Percentiles rank a stretch among this genome's conserved stretches.
Conservation (phyloP, 1,284 basidiomycete genomes). For the Marasmius sp. region DNA sequence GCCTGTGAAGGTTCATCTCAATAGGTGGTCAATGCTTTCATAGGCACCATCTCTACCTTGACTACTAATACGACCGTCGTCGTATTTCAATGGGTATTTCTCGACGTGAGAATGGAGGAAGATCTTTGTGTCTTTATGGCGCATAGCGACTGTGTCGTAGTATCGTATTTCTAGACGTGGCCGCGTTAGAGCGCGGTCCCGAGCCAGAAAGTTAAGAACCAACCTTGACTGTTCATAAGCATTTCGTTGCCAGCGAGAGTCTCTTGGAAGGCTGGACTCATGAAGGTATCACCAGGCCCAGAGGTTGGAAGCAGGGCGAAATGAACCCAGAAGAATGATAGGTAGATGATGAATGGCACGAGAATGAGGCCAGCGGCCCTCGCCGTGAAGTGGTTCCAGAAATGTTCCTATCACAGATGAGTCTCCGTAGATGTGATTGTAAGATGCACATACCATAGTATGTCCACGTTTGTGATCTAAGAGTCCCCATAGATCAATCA, state of each 20-base stretch:
- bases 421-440: not conserved
- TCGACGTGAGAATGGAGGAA: constrained; percentile 94
- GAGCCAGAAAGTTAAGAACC: constrained; percentile 16
- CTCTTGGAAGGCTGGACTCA: constrained; percentile 98
- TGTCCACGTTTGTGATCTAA: constrained; percentile 85
- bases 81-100: constrained; percentile 90
- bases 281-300: constrained; percentile 94
- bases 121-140: constrained; percentile 91
- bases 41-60: constrained; percentile 58
- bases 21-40: constrained; percentile 1
- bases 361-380: constrained; percentile 87
- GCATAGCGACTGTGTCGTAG: constrained; percentile 85
- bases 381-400: constrained; percentile 88
- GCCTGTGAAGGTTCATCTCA: constrained; percentile 42
- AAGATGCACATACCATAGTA: constrained; percentile 67
- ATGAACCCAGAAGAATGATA: constrained; percentile 96
- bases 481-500: constrained; percentile 94
- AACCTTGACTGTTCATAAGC: constrained; percentile 87
- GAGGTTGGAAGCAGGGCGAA: constrained; percentile 90
- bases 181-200: not conserved
- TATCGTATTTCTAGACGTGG: constrained; percentile 81
- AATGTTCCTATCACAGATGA: constrained; percentile 68
- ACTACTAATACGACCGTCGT: constrained; percentile 93
- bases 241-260: constrained; percentile 92
- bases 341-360: constrained; percentile 87